A percentile compares a stretch with the other conserved stretches of the same genome.
These are phyloP conservation scores for Aspergillus aculeatinus DNA, from an alignment of 2,329 filamentous ascomycete species.

Conservation along the genomic window DNA sequence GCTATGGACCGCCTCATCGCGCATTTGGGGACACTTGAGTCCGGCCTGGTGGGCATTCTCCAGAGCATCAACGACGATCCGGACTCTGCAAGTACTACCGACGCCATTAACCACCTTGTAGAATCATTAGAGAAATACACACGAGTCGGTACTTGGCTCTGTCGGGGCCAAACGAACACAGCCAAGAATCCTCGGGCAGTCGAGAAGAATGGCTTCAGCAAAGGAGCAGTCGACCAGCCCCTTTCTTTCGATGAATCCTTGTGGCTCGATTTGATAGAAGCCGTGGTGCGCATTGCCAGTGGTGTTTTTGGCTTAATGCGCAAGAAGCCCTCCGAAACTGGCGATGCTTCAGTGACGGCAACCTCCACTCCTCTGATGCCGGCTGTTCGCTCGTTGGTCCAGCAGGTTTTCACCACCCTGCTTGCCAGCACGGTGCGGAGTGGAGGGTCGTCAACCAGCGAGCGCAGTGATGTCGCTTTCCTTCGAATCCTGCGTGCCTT, in stretches of 20 bases:
- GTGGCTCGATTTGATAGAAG: slow-evolving; percentile 66
- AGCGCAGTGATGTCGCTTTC: slow-evolving; percentile 68
- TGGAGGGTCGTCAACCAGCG: slow-evolving; percentile 28
- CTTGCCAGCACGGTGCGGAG: slow-evolving; percentile 68
- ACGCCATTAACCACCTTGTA: slow-evolving; percentile 71
- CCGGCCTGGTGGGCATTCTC: slow-evolving; percentile 72
- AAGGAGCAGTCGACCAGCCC: slow-evolving; percentile 54
- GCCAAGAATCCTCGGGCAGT: slow-evolving; percentile 36
- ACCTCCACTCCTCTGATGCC: slow-evolving; percentile 53
- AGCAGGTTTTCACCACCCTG: slow-evolving; percentile 85
- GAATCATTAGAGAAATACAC: slow-evolving; percentile 82
- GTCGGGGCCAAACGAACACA: slow-evolving; percentile 76
- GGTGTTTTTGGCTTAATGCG: slow-evolving; percentile 59
- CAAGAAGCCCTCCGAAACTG: slow-evolving; percentile 14
- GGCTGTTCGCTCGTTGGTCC: slow-evolving; percentile 75
- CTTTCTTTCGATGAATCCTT: slow-evolving; percentile 61
- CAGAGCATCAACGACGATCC: slow-evolving; percentile 58
- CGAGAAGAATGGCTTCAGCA: slow-evolving; percentile 38
- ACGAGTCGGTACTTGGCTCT: slow-evolving; percentile 93
- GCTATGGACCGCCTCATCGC: slow-evolving; percentile 83
- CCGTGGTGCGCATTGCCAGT: slow-evolving; percentile 62
- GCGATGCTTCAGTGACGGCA: slow-evolving; percentile 23
- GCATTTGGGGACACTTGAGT: slow-evolving; percentile 77
- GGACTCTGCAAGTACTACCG: slow-evolving; percentile 59
- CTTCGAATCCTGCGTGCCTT: slow-evolving; percentile 86